These are phyloP conservation scores for Capillidium rhysosporum DNA, from an alignment of 371 early-diverging fungal species.

Conservation along the genomic window DNA sequence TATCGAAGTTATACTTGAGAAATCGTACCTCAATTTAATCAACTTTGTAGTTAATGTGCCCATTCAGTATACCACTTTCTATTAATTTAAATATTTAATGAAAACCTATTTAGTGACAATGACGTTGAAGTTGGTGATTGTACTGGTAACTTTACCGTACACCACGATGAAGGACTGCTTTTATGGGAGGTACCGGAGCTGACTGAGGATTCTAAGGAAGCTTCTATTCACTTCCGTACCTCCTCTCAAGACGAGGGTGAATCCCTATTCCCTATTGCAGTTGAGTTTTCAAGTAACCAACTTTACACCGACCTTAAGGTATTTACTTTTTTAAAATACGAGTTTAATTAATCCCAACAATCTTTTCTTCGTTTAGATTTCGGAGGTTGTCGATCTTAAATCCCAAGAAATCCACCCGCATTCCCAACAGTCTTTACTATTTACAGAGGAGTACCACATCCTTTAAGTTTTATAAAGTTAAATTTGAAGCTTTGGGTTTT, in stretches of 20 bases:
- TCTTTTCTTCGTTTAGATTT: constrained; percentile 5
- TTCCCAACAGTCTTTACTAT: too few relatives aligned
- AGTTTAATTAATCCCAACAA: background rate
- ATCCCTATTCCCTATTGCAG: constrained; percentile 75
- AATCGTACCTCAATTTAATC: constrained; percentile 47
- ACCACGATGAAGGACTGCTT: constrained; percentile 40
- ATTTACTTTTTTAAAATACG: background rate
- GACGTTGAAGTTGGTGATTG: constrained; percentile 53
- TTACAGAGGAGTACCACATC: too few relatives aligned
- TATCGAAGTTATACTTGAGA: constrained; percentile 81
- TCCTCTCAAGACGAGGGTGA: constrained; percentile 48
- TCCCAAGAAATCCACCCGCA: background rate
- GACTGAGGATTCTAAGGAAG: constrained; percentile 45
- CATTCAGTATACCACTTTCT: constrained; percentile 39
- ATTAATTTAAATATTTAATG: background rate
- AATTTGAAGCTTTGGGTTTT: too few relatives aligned
- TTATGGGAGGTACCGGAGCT: constrained; percentile 80
- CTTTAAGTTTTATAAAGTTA: too few relatives aligned
- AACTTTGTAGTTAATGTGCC: constrained; percentile 80
- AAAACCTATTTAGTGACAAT: constrained; percentile 25
- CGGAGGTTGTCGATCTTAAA: background rate
- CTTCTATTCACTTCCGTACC: constrained; percentile 71
- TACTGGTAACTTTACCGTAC: constrained; percentile 58
- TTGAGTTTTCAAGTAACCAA: constrained; percentile 47
- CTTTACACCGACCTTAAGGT: constrained; percentile 61